These are phyloP conservation scores for Piromyces finnis DNA, from an alignment of 192 early-diverging fungal genomes.

Conservation along the genomic window DNA sequence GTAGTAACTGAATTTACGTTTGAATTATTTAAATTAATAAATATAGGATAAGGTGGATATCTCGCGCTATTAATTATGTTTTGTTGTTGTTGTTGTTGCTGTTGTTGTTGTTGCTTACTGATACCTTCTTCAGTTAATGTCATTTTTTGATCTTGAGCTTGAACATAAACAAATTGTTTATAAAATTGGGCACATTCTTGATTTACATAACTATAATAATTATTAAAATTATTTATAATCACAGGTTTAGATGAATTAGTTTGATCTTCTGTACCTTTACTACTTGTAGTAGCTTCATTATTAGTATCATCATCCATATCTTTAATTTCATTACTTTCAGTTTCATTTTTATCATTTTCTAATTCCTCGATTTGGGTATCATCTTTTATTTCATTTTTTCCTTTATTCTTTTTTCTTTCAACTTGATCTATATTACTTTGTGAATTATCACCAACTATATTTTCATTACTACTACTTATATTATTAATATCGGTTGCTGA, in stretches of 20 bases:
- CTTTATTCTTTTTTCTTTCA: no score
- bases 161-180: not conserved
- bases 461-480: no score
- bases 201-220: not conserved
- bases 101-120: no score
- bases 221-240: not conserved
- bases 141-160: not conserved
- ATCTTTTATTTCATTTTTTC: no score
- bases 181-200: not conserved
- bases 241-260: not conserved
- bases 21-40: not conserved
- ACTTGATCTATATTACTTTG: no score
- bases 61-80: not conserved
- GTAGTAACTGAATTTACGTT: not conserved
- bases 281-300: not conserved
- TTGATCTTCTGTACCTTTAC: not conserved
- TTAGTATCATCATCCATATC: no score
- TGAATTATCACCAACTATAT: no score
- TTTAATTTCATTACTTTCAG: no score
- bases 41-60: not conserved
- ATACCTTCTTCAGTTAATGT: not conserved
- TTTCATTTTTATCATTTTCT: no score
- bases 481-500: no score
- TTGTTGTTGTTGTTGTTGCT: no score
- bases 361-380: no score